Percentiles rank a stretch among this genome's conserved stretches.
These are phyloP conservation scores for Boletus vermiculosoides DNA, from an alignment of 768 basidiomycete species.

Conservation along the genomic window DNA sequence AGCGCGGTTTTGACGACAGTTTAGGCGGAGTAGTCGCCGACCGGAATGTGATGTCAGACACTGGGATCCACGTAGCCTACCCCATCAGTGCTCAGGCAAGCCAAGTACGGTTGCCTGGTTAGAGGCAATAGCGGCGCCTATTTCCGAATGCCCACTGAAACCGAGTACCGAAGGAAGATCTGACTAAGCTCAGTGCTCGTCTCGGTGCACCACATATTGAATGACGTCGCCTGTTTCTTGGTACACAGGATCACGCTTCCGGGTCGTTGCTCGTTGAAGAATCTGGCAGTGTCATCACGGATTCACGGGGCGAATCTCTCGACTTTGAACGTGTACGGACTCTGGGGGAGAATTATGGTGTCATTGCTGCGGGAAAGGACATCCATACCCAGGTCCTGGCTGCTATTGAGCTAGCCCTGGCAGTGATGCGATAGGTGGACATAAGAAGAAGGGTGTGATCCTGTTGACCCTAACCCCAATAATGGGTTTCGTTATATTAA, in stretches of 20 bases:
- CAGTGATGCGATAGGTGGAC: conserved; percentile 20
- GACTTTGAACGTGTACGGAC: conserved; percentile 88
- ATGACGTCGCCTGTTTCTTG: not conserved
- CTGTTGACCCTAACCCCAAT: not conserved
- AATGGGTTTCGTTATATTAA: not conserved
- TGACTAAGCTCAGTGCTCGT: conserved; percentile 57
- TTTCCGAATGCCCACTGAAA: conserved; percentile 65
- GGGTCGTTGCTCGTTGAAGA: conserved; percentile 84
- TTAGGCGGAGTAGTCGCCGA: conserved; percentile 93
- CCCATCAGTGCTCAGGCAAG: conserved; percentile 51
- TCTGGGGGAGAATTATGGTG: conserved; percentile 81
- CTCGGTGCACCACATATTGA: too few species aligned
- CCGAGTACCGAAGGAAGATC: conserved; percentile 89
- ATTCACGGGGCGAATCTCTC: conserved; percentile 74
- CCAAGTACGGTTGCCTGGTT: conserved; percentile 87
- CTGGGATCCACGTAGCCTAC: not conserved
- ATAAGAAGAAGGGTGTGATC: not conserved
- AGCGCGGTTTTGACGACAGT: conserved; percentile 78
- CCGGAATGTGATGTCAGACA: conserved; percentile 37
- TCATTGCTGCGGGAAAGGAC: conserved; percentile 83
- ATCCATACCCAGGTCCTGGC: conserved; percentile 69
- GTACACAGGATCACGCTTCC: conserved; percentile 79
- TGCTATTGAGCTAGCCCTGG: conserved; percentile 64
- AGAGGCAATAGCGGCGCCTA: conserved; percentile 86
- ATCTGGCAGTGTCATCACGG: conserved; percentile 85